Percentiles rank a stretch among this genome's conserved stretches.
Evolutionary conservation across 768 basidiomycete genomes (phyloP).

Genomic region (Leccinum longicurvipes): DNA sequence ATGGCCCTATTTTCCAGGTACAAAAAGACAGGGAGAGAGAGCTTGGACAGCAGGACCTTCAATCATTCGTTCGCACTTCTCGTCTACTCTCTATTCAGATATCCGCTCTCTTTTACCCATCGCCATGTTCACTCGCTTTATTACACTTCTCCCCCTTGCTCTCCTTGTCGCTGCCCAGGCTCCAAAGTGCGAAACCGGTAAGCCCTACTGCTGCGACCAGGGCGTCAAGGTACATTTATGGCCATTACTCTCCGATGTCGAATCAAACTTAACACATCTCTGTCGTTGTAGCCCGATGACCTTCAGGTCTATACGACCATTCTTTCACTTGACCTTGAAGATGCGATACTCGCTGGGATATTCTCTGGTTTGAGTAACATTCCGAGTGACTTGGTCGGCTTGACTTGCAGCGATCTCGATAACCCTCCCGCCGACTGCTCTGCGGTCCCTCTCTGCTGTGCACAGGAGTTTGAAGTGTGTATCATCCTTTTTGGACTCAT

Average conservation of each 20-base stretch:
- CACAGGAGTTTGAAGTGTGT: background rate
- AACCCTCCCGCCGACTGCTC: background rate
- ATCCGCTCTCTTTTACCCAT: background rate
- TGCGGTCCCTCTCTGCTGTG: background rate
- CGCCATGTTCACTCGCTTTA: conserved; percentile 18
- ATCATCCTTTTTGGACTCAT: background rate
- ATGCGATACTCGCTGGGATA: background rate
- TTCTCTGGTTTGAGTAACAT: background rate
- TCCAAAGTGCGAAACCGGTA: background rate
- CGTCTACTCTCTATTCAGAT: background rate
- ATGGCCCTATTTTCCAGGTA: background rate
- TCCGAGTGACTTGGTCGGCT: background rate
- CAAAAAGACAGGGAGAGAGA: background rate
- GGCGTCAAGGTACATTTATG: background rate
- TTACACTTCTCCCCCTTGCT: conserved; percentile 18
- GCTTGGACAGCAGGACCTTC: background rate
- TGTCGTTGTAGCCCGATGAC: background rate
- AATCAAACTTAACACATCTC: background rate
- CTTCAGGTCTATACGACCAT: background rate
- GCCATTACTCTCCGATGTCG: background rate
- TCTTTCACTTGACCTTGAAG: background rate
- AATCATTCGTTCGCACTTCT: background rate
- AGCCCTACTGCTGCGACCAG: background rate
- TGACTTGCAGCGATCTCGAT: background rate
- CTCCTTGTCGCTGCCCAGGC: conserved; percentile 8